Evolutionary conservation across 257 asterid genomes (phyloP), one percentile per base, ranked within the genome.

Genomic region (Nicotiana benthamiana): DNA sequence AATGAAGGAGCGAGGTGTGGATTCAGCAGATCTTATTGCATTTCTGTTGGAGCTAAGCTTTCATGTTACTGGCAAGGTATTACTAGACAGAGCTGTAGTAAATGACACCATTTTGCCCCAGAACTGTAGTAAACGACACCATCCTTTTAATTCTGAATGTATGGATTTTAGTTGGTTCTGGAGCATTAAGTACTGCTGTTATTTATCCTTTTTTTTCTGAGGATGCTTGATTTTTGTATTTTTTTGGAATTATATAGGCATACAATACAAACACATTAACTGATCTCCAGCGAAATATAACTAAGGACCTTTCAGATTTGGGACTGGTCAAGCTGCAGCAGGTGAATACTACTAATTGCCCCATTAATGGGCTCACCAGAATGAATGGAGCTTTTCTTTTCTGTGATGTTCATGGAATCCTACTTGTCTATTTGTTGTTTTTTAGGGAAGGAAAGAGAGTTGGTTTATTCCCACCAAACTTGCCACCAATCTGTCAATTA

Each of bases 401-500:
- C 20, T 20, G 1, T 15, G 28, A 72, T 9, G 74, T 53, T 13
- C 17, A n/a, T 24, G 56, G n/a, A 26, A 40, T 36, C 22, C 22
- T 65, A 53, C 13, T 1, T 68, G 52, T 54, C 32, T 74, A 54
- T 77, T 83, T 85, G 84, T 75, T 60, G 72, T 81, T 77, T 60
- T 87, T 75, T 86, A 93, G 98, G 99, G 98, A 34, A 90, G 93
- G 87, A 92, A 90, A 83, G 98, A 94, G 83, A 86, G 97, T 85
- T 96, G 99, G 99, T 96, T 94, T 68, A 93, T 94, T 84, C 99
- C 97, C 77, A 92, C 99, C 79, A 96, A 94, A 87, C 85, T 96
- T 75, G 98, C 98, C 54, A 96, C 99, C 85, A 94, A 94, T 83
- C 96, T 96, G 83, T 96, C 99, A 82, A 91, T 91, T 79, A 92